Evolutionary conservation across 2,329 filamentous ascomycete species (phyloP).

Genomic region (Bipolaris oryzae): DNA sequence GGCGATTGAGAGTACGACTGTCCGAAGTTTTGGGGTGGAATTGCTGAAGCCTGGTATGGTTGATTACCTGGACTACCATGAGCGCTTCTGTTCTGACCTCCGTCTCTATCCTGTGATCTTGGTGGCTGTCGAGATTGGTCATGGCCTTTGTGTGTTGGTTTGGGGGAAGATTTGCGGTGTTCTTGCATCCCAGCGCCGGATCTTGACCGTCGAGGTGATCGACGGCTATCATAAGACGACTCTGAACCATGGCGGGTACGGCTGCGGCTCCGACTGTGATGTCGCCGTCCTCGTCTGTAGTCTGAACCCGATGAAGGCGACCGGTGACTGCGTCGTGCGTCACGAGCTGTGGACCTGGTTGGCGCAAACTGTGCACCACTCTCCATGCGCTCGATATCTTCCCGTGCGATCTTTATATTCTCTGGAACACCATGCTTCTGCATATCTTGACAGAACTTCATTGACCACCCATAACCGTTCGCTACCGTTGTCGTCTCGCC

Average conservation of each 20-base stretch:
- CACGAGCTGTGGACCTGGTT: conserved; percentile 12
- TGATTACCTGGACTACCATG: conserved; percentile 10
- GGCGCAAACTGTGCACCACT: conserved; percentile 13
- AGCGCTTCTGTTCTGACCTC: conserved; percentile 7
- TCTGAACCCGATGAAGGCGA: conserved; percentile 25
- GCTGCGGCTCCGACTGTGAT: conserved; percentile 17
- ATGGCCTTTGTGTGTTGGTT: conserved; percentile 8
- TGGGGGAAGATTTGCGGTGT: conserved; percentile 21
- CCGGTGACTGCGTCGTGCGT: conserved; percentile 17
- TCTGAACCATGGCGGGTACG: conserved; percentile 23
- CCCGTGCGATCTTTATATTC: conserved; percentile 28
- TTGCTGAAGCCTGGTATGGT: conserved; percentile 14
- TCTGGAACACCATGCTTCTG: conserved; percentile 53
- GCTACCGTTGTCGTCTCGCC: conserved; percentile 69
- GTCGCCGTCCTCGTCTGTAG: conserved; percentile 16
- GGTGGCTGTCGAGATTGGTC: conserved; percentile 17
- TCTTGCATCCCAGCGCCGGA: conserved; percentile 20
- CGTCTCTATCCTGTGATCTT: conserved; percentile 13
- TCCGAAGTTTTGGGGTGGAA: conserved; percentile 9
- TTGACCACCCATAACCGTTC: conserved; percentile 89
- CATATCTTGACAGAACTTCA: conserved; percentile 80
- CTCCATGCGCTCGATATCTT: conserved; percentile 27
- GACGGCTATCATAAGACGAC: conserved; percentile 23
- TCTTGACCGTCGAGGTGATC: conserved; percentile 15
- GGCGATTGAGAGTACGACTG: conserved; percentile 18